A percentile compares a stretch with the other conserved stretches of the same genome.
Conservation (phyloP, 1,139 yeast genomes). For the Kodamaea sp. region DNA sequence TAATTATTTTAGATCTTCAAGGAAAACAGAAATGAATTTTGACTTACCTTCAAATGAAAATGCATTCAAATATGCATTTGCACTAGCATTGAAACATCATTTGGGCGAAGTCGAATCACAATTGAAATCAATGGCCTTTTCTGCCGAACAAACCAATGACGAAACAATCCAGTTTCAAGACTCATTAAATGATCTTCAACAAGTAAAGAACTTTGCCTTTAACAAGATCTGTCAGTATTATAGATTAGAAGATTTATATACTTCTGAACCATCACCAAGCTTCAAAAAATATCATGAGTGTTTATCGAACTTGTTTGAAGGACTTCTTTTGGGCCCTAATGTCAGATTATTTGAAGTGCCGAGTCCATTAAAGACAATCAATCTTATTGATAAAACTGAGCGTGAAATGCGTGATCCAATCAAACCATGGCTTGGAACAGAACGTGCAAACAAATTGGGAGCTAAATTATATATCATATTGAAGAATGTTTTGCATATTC, state of each 20-base stretch:
- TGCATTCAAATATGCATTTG: constrained; percentile 18
- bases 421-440: constrained; percentile 1
- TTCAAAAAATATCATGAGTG: background rate
- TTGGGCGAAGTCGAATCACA: constrained; percentile 7
- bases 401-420: constrained; percentile 6
- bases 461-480: constrained; percentile 17
- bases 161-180: constrained; percentile 9
- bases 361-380: constrained; percentile 10
- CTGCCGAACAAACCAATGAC: constrained; percentile 3
- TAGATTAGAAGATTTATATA: constrained; percentile 1
- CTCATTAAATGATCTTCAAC: constrained; percentile 5
- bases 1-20: too few species aligned
- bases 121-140: constrained; percentile 1
- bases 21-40: too few species aligned
- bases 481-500: constrained; percentile 12
- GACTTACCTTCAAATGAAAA: constrained; percentile 1
- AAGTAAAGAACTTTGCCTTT: constrained; percentile 5
- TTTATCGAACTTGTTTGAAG: constrained; percentile 6
- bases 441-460: constrained; percentile 10
- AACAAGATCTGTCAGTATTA: constrained; percentile 5
- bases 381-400: constrained; percentile 12
- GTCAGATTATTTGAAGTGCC: constrained; percentile 10
- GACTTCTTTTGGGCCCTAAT: constrained; percentile 19
- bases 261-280: background rate
- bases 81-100: constrained; percentile 19